These are phyloP conservation scores for peach (Prunus persica) DNA, from an alignment of 306 rosid genomes.

Conservation along the genomic window Prunus_persica_NCBIv2 NC_034014.1:28045001-28045500, in stretches of 20 bases:
- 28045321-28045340: constrained; percentile 82
- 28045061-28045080: constrained; percentile 92
- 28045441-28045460: constrained; percentile 95
- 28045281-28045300: constrained; percentile 94
- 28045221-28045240: constrained; percentile 91
- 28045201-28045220: not conserved
- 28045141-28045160: not conserved
- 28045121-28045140: constrained; percentile 7
- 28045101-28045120: constrained; percentile 49
- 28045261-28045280: constrained; percentile 82
- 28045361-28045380: constrained; percentile 64
- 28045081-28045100: constrained; percentile 93
- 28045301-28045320: constrained; percentile 98
- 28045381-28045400: constrained; percentile 82
- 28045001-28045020: constrained; percentile 78
- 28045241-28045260: constrained; percentile 88
- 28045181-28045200: not conserved
- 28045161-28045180: not conserved
- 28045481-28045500: constrained; percentile 97
- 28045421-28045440: constrained; percentile 84
- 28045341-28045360: constrained; percentile 93
- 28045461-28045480: constrained; percentile 97
- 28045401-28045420: constrained; percentile 99
- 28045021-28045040: constrained; percentile 87
- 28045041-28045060: constrained; percentile 87